A percentile compares a stretch with the other conserved stretches of the same genome.
phyloP scores from a whole-genome alignment of 768 basidiomycete species.

The Coprinopsis sp. region DNA sequence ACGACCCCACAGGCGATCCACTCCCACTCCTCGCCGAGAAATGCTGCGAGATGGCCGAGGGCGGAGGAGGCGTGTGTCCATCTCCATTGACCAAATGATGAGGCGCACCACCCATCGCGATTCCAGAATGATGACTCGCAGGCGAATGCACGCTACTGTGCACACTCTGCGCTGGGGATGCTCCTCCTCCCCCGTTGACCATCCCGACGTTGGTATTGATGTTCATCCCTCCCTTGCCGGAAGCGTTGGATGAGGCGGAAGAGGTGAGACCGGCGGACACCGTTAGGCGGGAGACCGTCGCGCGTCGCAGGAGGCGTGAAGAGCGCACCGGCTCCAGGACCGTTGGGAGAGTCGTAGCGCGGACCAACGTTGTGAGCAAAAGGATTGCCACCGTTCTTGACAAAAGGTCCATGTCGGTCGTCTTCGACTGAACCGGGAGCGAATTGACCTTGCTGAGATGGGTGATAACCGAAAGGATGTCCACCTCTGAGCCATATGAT shows the following conservation, averaged over 20 bases:
- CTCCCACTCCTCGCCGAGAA: too few relatives aligned
- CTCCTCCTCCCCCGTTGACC: too few relatives aligned
- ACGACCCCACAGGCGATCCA: too few relatives aligned
- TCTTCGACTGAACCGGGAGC: slow-evolving; percentile 2
- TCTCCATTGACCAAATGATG: background rate
- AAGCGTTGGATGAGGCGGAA: background rate
- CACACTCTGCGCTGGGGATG: background rate
- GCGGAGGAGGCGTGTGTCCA: too few relatives aligned
- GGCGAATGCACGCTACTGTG: background rate
- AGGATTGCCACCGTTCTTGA: slow-evolving; percentile 31
- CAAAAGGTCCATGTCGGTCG: slow-evolving; percentile 23
- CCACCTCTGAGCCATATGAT: too few relatives aligned
- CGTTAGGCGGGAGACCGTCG: slow-evolving; percentile 14
- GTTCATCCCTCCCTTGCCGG: too few relatives aligned
- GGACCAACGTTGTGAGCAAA: slow-evolving; percentile 30
- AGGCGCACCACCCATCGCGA: slow-evolving; percentile 6
- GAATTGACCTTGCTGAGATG: slow-evolving; percentile 13
- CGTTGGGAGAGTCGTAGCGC: slow-evolving; percentile 7
- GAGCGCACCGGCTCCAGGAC: slow-evolving; percentile 12
- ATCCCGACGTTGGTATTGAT: too few relatives aligned
- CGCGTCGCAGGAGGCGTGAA: slow-evolving; percentile 21
- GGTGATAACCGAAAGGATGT: slow-evolving; percentile 16
- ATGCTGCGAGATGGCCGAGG: too few relatives aligned
- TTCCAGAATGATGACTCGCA: slow-evolving; percentile 6
- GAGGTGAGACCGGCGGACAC: slow-evolving; percentile 7